A percentile compares a stretch with the other conserved stretches of the same genome.
phyloP scores from a whole-genome alignment of 768 basidiomycete genomes.

The Pleurotus platypus region DNA sequence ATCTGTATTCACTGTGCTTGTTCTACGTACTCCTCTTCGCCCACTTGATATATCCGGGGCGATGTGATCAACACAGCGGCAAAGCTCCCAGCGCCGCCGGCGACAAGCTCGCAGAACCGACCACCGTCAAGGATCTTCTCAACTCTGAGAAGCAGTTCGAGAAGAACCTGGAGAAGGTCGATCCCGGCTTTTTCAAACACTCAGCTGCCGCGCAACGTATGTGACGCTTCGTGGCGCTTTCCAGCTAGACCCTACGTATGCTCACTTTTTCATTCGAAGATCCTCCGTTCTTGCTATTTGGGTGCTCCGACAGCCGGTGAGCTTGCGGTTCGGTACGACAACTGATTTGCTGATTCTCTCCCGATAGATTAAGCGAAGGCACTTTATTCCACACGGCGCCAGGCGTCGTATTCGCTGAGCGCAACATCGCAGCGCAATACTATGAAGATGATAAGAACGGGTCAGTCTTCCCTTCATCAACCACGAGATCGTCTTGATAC shows the following conservation, averaged over 20 bases:
- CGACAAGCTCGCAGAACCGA: background rate
- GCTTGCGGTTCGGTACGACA: background rate
- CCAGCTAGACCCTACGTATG: background rate
- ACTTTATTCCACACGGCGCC: slow-evolving; percentile 19
- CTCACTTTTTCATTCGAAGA: background rate
- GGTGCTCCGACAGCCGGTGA: slow-evolving; percentile 19
- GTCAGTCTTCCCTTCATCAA: slow-evolving; percentile 5
- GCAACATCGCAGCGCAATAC: slow-evolving; percentile 21
- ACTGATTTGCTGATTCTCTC: background rate
- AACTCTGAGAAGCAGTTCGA: background rate
- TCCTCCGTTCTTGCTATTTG: slow-evolving; percentile 19
- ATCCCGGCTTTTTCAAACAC: background rate
- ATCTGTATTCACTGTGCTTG: no score
- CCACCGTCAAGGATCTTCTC: background rate
- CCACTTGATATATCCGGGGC: no score
- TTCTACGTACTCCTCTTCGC: no score
- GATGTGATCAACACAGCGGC: background rate
- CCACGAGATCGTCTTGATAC: background rate
- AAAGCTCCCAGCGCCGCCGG: background rate
- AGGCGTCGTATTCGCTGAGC: slow-evolving; percentile 19
- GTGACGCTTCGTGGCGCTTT: background rate
- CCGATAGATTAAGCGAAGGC: slow-evolving; percentile 16
- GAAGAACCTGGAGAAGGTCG: background rate
- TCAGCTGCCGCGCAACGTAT: background rate
- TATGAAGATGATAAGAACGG: slow-evolving; percentile 14